These are phyloP conservation scores for Auricularia sp. DNA, from an alignment of 768 basidiomycete genomes.

Conservation along the genomic window DNA sequence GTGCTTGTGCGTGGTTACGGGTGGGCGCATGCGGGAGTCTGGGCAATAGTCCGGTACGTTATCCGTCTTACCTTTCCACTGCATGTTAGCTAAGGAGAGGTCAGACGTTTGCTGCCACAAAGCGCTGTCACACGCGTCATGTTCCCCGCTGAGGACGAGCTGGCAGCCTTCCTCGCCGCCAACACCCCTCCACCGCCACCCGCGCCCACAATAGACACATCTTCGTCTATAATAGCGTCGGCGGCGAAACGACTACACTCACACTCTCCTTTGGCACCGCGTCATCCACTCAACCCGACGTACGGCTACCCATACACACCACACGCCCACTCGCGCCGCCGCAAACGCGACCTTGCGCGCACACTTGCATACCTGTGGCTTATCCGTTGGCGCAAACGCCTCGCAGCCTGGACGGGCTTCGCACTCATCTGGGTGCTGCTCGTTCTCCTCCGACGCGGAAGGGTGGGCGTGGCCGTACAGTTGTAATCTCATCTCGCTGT, in stretches of 20 bases:
- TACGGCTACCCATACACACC: constrained; percentile 46
- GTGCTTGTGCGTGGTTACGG: constrained; percentile 68
- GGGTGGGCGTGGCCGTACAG: neutral
- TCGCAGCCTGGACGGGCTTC: constrained; percentile 19
- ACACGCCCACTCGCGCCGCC: constrained; percentile 45
- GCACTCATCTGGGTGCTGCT: neutral
- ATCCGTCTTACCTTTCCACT: constrained; percentile 6
- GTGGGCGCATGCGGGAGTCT: constrained; percentile 61
- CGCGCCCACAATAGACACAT: constrained; percentile 18
- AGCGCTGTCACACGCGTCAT: constrained; percentile 52
- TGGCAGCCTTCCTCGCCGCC: constrained; percentile 44
- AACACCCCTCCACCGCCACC: constrained; percentile 50
- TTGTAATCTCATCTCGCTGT: no score
- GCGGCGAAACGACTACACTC: constrained; percentile 12
- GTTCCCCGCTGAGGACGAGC: constrained; percentile 49
- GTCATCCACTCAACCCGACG: constrained; percentile 60
- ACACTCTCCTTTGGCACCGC: constrained; percentile 28
- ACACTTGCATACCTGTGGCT: constrained; percentile 59
- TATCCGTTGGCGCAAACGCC: constrained; percentile 47
- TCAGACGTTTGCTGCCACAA: constrained; percentile 52
- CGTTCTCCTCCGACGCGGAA: neutral
- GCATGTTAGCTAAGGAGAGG: constrained; percentile 2
- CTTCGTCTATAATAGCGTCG: constrained; percentile 2
- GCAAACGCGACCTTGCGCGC: constrained; percentile 55
- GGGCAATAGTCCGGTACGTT: constrained; percentile 55